phyloP scores from a whole-genome alignment of 768 basidiomycete species.

The Hydnomerulius pinastri region DNA sequence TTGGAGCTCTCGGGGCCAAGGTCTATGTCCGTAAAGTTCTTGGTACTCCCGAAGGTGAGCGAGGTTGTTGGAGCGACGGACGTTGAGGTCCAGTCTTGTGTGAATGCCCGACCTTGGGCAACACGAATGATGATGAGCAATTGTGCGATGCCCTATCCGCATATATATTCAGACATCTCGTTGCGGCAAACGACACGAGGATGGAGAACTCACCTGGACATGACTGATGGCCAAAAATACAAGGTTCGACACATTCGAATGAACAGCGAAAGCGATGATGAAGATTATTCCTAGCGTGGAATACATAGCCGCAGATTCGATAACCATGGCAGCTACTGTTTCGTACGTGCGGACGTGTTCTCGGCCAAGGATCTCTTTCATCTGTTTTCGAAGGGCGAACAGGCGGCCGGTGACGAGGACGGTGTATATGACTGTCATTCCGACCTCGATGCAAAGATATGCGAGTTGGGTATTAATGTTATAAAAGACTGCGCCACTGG shows the following conservation, averaged over 20 bases:
- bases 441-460: conserved; percentile 33
- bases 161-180: too few species aligned
- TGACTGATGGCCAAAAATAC: conserved; percentile 36
- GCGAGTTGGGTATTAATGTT: conserved; percentile 21
- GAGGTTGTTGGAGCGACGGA: background rate
- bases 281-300: conserved; percentile 29
- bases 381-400: conserved; percentile 15
- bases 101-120: conserved; percentile 28
- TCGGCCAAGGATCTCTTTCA: conserved; percentile 16
- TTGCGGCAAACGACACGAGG: too few species aligned
- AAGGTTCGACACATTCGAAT: conserved; percentile 31
- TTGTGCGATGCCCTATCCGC: conserved; percentile 39
- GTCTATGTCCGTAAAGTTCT: background rate
- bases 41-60: conserved; percentile 7
- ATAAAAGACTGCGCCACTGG: conserved; percentile 16
- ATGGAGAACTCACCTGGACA: conserved; percentile 25
- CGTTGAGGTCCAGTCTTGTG: background rate
- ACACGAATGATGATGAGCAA: conserved; percentile 39
- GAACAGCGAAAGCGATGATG: conserved; percentile 28
- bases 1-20: background rate
- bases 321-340: conserved; percentile 30
- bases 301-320: conserved; percentile 39
- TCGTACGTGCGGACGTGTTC: conserved; percentile 26
- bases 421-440: conserved; percentile 33
- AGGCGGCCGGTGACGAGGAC: conserved; percentile 33